A percentile compares a stretch with the other conserved stretches of the same genome.
phyloP scores from a whole-genome alignment of 345 rosid genomes.

The Lumnitzera littorea region DNA sequence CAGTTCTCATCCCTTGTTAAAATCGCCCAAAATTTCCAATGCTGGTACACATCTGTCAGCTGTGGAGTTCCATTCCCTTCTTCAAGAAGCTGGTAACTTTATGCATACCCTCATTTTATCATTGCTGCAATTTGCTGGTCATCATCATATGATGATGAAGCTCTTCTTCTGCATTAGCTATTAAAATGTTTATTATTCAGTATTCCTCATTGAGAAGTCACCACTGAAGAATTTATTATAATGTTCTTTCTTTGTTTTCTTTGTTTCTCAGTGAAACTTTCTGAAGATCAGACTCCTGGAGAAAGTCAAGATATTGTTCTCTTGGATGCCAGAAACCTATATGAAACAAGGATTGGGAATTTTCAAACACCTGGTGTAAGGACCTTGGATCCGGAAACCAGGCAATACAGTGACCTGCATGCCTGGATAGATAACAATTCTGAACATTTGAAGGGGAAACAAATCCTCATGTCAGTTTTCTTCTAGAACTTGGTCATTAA shows the following conservation, averaged over 20 bases:
- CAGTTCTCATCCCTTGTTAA: slow-evolving; percentile 51
- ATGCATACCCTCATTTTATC: not conserved
- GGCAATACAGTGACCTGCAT: slow-evolving; percentile 91
- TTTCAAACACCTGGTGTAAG: slow-evolving; percentile 52
- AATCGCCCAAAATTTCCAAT: slow-evolving; percentile 59
- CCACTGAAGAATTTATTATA: too few relatives aligned
- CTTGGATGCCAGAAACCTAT: slow-evolving; percentile 85
- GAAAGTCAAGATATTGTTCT: slow-evolving; percentile 49
- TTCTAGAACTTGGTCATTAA: slow-evolving; percentile 10
- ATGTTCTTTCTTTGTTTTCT: not conserved
- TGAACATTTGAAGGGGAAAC: slow-evolving; percentile 54
- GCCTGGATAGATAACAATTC: slow-evolving; percentile 79
- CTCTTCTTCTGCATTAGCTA: too few relatives aligned
- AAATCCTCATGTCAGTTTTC: slow-evolving; percentile 65
- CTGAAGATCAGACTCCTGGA: slow-evolving; percentile 15
- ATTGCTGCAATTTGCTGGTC: not conserved
- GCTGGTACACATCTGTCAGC: slow-evolving; percentile 93
- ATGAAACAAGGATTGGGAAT: slow-evolving; percentile 91
- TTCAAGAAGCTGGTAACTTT: slow-evolving; percentile 52
- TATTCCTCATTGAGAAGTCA: too few relatives aligned
- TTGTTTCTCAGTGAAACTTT: slow-evolving; percentile 29
- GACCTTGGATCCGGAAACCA: slow-evolving; percentile 76
- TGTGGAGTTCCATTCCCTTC: slow-evolving; percentile 67
- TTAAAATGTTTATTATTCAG: too few relatives aligned
- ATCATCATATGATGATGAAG: not conserved